These are phyloP conservation scores for Fusarium nelsonii DNA, from an alignment of 2,329 filamentous ascomycete genomes.

Conservation along the genomic window DNA sequence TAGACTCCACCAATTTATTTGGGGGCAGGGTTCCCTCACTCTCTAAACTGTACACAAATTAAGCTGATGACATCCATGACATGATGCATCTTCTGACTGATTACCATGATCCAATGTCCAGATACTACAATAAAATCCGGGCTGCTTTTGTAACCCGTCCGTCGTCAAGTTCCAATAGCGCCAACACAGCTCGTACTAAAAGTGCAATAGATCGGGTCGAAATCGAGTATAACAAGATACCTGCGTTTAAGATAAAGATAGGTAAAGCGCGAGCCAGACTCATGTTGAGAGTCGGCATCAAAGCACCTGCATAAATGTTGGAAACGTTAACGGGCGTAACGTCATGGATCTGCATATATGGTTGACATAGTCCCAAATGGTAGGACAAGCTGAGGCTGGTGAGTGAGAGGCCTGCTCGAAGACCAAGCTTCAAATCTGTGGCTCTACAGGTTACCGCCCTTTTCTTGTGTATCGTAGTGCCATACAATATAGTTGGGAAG, in stretches of 20 bases:
- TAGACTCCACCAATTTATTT: slow-evolving; percentile 32
- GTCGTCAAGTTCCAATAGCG: slow-evolving; percentile 37
- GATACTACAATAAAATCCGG: slow-evolving; percentile 48
- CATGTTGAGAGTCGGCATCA: slow-evolving; percentile 4
- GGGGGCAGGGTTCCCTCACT: slow-evolving; percentile 22
- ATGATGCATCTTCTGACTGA: slow-evolving; percentile 19
- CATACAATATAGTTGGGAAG: slow-evolving; percentile 98
- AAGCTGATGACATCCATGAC: neutral
- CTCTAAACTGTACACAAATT: slow-evolving; percentile 25
- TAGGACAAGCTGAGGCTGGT: neutral
- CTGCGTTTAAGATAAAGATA: slow-evolving; percentile 7
- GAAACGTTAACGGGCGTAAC: slow-evolving; percentile 41
- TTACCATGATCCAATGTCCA: slow-evolving; percentile 49
- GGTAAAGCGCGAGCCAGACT: slow-evolving; percentile 14
- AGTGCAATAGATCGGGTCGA: slow-evolving; percentile 18
- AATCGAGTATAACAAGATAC: slow-evolving; percentile 11
- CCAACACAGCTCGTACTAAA: slow-evolving; percentile 37
- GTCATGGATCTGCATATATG: slow-evolving; percentile 32
- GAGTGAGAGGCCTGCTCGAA: slow-evolving; percentile 13
- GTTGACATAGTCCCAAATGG: slow-evolving; percentile 15
- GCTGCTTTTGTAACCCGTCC: slow-evolving; percentile 33
- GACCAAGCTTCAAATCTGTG: slow-evolving; percentile 4
- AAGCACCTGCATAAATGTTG: slow-evolving; percentile 21
- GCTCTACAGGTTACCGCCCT: slow-evolving; percentile 78
- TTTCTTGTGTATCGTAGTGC: slow-evolving; percentile 98